Evolutionary conservation across 257 asterid species (phyloP), one percentile per base, ranked within the genome.

Genomic region (Solanum clarkiae): DNA sequence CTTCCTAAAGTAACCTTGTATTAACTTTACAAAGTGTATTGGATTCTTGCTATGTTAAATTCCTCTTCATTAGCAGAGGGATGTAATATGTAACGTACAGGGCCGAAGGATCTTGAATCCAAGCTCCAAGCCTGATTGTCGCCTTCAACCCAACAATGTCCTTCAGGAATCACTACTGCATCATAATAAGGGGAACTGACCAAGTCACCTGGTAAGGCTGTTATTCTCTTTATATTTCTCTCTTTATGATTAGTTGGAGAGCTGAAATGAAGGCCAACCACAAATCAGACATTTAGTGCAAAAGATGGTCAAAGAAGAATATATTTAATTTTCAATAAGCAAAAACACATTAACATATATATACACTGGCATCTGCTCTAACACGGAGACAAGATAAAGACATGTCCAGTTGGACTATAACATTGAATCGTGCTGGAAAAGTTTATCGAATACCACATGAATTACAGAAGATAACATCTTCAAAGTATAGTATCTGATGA

Each of bases 71-170:
- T 47, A 62, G 24, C 18, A 66, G 22, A 66, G 2, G 47, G 7
- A 79, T 56, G 60, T 22, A 57, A 65, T 42, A 72, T 18, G 75
- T 22, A 10, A 85, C 91, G 44, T 95, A 96, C 97, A 89, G 98
- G 93, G 77, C 99, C 99, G 85, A 86, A 81, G 22, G 97, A 91
- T 86, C 98, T 91, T 5, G 98, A 95, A 88, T 97, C 99, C 53
- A 87, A 80, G 93, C 98, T 97, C 80, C 86, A 89, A 82, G 91
- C 93, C 5, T 91, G 86, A 86, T 97, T 95, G 90, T 95, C 99
- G 51, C 99, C 99, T 74, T 89, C 94, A 80, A 95, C 97, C 98
- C 98, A 97, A 88, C 98, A 97, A 87, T 93, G 98, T 82, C 99
- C 98, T 85, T 92, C 93, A 18, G 99, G 98, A 71, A 97, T 80